Conservation (phyloP, 2,329 filamentous ascomycete genomes). For the Cladosporium cucumerinum region DNA sequence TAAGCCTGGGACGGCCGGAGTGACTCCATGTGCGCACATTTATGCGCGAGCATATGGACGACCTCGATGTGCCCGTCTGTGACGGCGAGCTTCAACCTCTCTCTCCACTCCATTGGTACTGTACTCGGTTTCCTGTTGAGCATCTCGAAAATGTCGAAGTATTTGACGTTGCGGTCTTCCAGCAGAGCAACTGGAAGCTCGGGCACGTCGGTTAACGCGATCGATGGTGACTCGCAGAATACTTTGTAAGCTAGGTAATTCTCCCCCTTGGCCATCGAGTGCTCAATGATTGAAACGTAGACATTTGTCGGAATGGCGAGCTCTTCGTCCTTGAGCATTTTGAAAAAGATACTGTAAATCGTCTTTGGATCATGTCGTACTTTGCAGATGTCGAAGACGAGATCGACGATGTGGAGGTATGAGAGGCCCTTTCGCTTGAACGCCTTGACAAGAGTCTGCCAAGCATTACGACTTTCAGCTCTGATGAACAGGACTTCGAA, state of each 20-base stretch:
- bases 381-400: constrained; percentile 20
- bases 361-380: not conserved
- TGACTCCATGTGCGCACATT: constrained; percentile 36
- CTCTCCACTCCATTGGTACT: constrained; percentile 15
- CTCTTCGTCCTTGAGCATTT: constrained; percentile 2
- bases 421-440: not conserved
- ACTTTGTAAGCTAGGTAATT: constrained; percentile 20
- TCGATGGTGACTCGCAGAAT: constrained; percentile 19
- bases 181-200: constrained; percentile 25
- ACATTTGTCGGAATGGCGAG: constrained; percentile 17
- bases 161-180: not conserved
- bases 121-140: constrained; percentile 23
- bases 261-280: constrained; percentile 19
- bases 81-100: constrained; percentile 18
- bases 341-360: not conserved
- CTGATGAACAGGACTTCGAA: not conserved
- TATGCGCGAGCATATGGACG: constrained; percentile 45
- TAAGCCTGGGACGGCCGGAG: constrained; percentile 42
- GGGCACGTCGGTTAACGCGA: constrained; percentile 22
- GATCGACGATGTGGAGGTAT: constrained; percentile 1
- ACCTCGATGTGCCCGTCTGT: constrained; percentile 41
- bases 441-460: not conserved
- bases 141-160: not conserved
- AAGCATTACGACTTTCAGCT: not conserved
- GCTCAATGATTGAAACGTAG: constrained; percentile 20